Conservation (phyloP, 176 grass and related monocot genomes). For the Musa beccarii region DNA sequence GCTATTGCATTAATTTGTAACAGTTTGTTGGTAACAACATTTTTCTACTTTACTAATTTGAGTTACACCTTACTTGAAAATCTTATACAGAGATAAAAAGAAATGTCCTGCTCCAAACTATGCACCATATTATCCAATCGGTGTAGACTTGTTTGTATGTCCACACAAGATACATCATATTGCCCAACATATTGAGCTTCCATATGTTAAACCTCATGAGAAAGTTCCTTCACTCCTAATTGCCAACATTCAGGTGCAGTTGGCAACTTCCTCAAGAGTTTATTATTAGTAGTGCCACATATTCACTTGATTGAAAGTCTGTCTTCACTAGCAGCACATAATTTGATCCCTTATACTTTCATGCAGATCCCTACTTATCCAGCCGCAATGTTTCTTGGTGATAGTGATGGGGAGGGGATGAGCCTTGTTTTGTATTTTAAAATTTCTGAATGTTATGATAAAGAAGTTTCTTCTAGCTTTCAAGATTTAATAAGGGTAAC, state of each 20-base stretch:
- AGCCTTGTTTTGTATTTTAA: slow-evolving; percentile 90
- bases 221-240: slow-evolving; percentile 74
- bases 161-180: slow-evolving; percentile 75
- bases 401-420: slow-evolving; percentile 78
- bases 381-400: slow-evolving; percentile 82
- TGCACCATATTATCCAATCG: slow-evolving; percentile 88
- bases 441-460: slow-evolving; percentile 83
- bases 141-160: slow-evolving; percentile 79
- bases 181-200: slow-evolving; percentile 85
- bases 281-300: neutral
- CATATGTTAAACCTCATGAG: slow-evolving; percentile 53
- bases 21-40: neutral
- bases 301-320: neutral
- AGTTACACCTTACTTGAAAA: slow-evolving; percentile 7
- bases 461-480: slow-evolving; percentile 86
- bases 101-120: slow-evolving; percentile 77
- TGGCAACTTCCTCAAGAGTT: neutral
- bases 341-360: slow-evolving; percentile 1
- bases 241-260: slow-evolving; percentile 81
- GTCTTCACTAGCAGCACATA: neutral
- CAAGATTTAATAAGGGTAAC: slow-evolving; percentile 69
- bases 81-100: slow-evolving; percentile 74
- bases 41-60: slow-evolving; percentile 8
- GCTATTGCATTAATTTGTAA: slow-evolving; percentile 15
- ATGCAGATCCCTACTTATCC: slow-evolving; percentile 88